These are phyloP conservation scores for Daldinia childiae DNA, from an alignment of 495 filamentous ascomycete species.

Conservation along the genomic window DNA sequence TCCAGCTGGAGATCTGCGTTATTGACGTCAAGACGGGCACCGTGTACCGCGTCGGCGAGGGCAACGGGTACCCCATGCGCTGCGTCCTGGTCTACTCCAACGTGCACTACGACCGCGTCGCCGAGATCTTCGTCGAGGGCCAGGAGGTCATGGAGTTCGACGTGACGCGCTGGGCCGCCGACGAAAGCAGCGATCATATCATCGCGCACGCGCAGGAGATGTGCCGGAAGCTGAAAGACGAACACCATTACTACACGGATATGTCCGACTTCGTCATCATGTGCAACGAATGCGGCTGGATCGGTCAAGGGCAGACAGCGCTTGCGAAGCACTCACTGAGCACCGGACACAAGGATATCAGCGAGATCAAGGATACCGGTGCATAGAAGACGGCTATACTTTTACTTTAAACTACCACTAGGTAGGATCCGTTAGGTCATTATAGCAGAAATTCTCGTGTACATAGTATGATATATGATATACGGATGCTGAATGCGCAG, in stretches of 20 bases:
- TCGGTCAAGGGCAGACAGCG: slow-evolving; percentile 74
- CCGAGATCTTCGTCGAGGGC: slow-evolving; percentile 69
- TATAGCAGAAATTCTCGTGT: not conserved
- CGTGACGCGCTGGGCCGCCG: slow-evolving; percentile 76
- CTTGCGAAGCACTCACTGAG: slow-evolving; percentile 17
- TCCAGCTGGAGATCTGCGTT: slow-evolving; percentile 85
- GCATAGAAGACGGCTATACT: not conserved
- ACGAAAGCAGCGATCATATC: slow-evolving; percentile 67
- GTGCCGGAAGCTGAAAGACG: slow-evolving; percentile 70
- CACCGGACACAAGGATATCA: slow-evolving; percentile 25
- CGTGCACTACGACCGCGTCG: slow-evolving; percentile 95
- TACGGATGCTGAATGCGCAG: not conserved
- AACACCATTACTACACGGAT: slow-evolving; percentile 89
- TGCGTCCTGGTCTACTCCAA: slow-evolving; percentile 92
- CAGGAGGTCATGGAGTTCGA: slow-evolving; percentile 71
- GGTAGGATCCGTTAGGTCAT: not conserved
- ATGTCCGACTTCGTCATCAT: slow-evolving; percentile 82
- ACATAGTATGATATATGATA: not conserved
- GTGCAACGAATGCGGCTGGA: slow-evolving; percentile 73
- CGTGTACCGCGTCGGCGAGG: slow-evolving; percentile 83
- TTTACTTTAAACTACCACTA: no score
- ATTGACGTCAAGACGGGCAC: slow-evolving; percentile 70
- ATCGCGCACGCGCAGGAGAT: slow-evolving; percentile 75
- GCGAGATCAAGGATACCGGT: slow-evolving; percentile 29
- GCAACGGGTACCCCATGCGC: slow-evolving; percentile 61